Evolutionary conservation across 2,329 filamentous ascomycete species (phyloP), one percentile per base, ranked within the genome.

Genomic region (Colletotrichum musicola): DNA sequence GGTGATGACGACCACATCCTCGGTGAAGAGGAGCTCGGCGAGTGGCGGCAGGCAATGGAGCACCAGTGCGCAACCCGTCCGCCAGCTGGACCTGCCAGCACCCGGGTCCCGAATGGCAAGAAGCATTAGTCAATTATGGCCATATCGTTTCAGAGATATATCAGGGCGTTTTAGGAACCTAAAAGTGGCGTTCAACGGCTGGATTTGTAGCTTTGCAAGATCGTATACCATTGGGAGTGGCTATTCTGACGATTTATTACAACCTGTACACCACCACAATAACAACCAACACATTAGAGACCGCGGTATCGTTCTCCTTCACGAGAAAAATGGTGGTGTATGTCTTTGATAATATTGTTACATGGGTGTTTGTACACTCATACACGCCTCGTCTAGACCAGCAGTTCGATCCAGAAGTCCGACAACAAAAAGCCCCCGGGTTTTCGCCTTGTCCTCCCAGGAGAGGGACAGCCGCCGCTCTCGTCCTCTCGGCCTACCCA

Each of bases 1-100:
- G 93, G 92, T 4, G 93, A 96, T 69, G 96, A 99, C 76, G 96
- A 99, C 76, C 92, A 91, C 74, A 82, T 92, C 55, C 84, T 92
- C 62, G 90, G 92, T 27, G 86, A 87, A 50, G 96, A 99, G 79
- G 96, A 98, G 74, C 77, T 78, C 61, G 79, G 81, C 6, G 86
- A 87, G 66, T 85, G 84, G 64, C 74, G 75, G 44, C 79, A 79
- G 51, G 61, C 69, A 49, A 68, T 71, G 56, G 51, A 55, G 6
- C 71, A 71, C 42, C 60, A 59, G 22, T 72, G 71, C 30, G 47
- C 66, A 3, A 62, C 62, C 14, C 63, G 63, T 35, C 66, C 66
- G n/a, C 66, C 66, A 1, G 66, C 49, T 35, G 66, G 66, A 40
- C 66, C 66, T 25, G 66, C 66, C 20, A 69, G 66, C n/a, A 66